Evolutionary conservation across 169 alveolate species (phyloP).

Genomic region (Babesia divergens): DNA sequence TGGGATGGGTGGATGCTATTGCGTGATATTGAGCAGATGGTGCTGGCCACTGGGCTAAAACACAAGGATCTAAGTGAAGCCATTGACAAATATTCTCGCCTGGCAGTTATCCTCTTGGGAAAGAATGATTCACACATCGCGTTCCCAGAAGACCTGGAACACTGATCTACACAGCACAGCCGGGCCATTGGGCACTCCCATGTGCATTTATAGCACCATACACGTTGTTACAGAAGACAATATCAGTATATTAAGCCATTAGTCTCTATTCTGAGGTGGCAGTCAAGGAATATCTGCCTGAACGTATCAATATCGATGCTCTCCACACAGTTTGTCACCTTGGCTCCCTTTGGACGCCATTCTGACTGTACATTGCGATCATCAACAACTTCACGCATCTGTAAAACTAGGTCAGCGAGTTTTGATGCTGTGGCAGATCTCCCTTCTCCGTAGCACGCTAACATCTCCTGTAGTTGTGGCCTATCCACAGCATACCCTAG

Average conservation of each 20-base stretch:
- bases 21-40: conserved; percentile 71
- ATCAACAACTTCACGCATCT: conserved; percentile 3
- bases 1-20: conserved; percentile 78
- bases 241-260: conserved; percentile 30
- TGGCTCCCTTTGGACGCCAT: conserved; percentile 23
- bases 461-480: conserved; percentile 12
- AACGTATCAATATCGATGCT: background rate
- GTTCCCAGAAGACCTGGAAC: conserved; percentile 57
- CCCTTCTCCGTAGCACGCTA: background rate
- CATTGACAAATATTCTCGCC: conserved; percentile 72
- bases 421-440: background rate
- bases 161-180: no score
- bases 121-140: conserved; percentile 62
- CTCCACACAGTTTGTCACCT: background rate
- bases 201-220: background rate
- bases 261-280: conserved; percentile 28
- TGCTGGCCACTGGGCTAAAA: conserved; percentile 68
- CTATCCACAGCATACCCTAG: conserved; percentile 23
- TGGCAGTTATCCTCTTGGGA: conserved; percentile 72
- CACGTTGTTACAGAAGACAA: no score
- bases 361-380: conserved; percentile 10
- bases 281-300: conserved; percentile 31
- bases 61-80: conserved; percentile 67
- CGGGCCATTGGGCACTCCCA: no score
- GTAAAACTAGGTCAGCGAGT: conserved; percentile 8